phyloP scores from a whole-genome alignment of 2,329 filamentous ascomycete species.

The Calonectria naviculata region DNA sequence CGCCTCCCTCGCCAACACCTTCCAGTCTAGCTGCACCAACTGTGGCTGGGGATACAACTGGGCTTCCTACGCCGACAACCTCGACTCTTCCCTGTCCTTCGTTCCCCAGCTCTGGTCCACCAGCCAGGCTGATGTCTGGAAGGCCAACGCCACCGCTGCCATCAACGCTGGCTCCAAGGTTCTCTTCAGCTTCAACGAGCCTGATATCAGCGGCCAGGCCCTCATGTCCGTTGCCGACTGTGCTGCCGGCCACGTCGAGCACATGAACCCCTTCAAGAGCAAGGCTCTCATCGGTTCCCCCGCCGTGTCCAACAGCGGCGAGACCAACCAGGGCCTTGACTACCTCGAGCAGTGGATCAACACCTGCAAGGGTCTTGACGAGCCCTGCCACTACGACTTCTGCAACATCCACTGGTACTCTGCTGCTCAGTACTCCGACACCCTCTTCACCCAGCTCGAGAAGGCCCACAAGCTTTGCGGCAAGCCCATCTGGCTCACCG shows the following conservation, averaged over 20 bases:
- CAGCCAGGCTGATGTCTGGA: constrained; percentile 62
- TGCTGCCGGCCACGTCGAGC: constrained; percentile 63
- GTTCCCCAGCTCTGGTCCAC: constrained; percentile 76
- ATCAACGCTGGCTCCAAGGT: constrained; percentile 65
- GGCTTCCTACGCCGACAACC: constrained; percentile 59
- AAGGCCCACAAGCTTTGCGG: constrained; percentile 57
- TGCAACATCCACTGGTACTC: constrained; percentile 75
- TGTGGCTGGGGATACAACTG: constrained; percentile 78
- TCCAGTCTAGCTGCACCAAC: constrained; percentile 53
- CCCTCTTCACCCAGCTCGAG: constrained; percentile 66
- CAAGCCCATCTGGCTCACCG: constrained; percentile 70
- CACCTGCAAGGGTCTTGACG: constrained; percentile 55
- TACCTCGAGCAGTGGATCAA: constrained; percentile 67
- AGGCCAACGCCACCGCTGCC: constrained; percentile 58
- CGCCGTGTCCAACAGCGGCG: constrained; percentile 70
- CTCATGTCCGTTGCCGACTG: constrained; percentile 65
- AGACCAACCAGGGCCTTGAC: constrained; percentile 60
- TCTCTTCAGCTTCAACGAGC: constrained; percentile 79
- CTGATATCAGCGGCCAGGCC: constrained; percentile 69
- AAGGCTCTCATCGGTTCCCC: constrained; percentile 67
- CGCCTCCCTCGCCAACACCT: constrained; percentile 60
- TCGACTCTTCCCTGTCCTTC: constrained; percentile 62
- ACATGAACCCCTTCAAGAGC: constrained; percentile 66
- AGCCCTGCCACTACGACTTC: constrained; percentile 67
- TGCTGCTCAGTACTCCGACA: constrained; percentile 54